phyloP scores from a whole-genome alignment of 371 early-diverging fungal species.

The Dichotomocladium elegans region DNA sequence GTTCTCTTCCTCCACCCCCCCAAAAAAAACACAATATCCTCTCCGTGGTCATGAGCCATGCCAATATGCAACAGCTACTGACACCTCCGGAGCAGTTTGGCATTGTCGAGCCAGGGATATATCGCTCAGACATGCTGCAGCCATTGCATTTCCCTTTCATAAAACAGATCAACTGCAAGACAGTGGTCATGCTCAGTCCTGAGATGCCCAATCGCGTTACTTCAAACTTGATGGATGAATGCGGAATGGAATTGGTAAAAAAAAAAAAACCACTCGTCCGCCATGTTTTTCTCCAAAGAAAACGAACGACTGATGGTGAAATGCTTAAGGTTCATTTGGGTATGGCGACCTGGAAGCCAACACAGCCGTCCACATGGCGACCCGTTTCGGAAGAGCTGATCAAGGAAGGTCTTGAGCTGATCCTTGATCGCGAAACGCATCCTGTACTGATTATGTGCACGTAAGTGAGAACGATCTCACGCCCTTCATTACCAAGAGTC shows the following conservation, averaged over 20 bases:
- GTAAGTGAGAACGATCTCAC: constrained; percentile 52
- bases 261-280: too few species aligned
- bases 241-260: constrained; percentile 66
- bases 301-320: background rate
- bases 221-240: constrained; percentile 77
- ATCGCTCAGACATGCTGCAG: constrained; percentile 76
- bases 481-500: too few species aligned
- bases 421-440: constrained; percentile 72
- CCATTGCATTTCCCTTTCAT: constrained; percentile 76
- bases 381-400: constrained; percentile 93
- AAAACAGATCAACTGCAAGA: constrained; percentile 71
- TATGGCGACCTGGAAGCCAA: constrained; percentile 52
- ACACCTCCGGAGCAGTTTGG: constrained; percentile 90
- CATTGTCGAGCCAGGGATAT: constrained; percentile 84
- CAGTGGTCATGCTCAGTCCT: constrained; percentile 82
- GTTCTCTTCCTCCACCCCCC: too few species aligned
- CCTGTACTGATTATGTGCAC: constrained; percentile 91
- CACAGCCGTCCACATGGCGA: constrained; percentile 70
- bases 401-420: constrained; percentile 86
- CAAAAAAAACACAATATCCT: too few species aligned
- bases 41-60: constrained; percentile 17
- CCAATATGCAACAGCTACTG: constrained; percentile 16
- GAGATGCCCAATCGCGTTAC: constrained; percentile 80
- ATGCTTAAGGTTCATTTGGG: constrained; percentile 61
- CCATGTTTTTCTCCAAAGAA: background rate